Evolutionary conservation across 257 asterid genomes (phyloP).

Genomic region (Fraxinus cuspidata): DNA sequence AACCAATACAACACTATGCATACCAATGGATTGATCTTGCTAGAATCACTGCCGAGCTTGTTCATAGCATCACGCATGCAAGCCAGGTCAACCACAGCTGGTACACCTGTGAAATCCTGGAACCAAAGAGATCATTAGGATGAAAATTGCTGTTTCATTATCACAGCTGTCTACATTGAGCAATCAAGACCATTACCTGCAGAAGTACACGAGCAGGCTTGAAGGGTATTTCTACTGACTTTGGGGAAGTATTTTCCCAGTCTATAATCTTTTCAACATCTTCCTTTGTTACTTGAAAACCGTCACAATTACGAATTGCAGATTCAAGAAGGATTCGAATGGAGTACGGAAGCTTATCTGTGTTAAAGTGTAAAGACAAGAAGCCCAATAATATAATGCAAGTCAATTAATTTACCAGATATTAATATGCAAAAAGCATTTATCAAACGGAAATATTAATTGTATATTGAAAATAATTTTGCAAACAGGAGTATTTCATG

Average conservation of each 20-base stretch:
- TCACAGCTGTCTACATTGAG: background rate
- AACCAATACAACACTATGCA: conserved; percentile 12
- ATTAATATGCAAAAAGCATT: background rate
- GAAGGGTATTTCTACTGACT: conserved; percentile 89
- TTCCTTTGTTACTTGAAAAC: conserved; percentile 84
- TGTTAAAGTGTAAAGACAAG: conserved; percentile 16
- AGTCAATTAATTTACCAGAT: background rate
- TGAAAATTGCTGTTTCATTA: conserved; percentile 13
- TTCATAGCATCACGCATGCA: conserved; percentile 99
- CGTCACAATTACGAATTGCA: conserved; percentile 93
- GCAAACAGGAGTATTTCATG: background rate
- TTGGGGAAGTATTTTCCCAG: conserved; percentile 83
- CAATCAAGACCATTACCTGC: conserved; percentile 59
- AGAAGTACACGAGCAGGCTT: conserved; percentile 95
- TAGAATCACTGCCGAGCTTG: conserved; percentile 84
- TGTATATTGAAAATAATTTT: background rate
- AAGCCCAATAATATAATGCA: conserved; percentile 8
- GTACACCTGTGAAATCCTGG: conserved; percentile 96
- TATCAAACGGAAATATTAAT: background rate
- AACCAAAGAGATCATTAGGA: conserved; percentile 28
- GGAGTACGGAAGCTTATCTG: conserved; percentile 94
- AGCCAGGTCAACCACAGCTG: conserved; percentile 93
- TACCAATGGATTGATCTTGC: conserved; percentile 97
- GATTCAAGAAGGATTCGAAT: conserved; percentile 90
- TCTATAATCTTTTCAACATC: conserved; percentile 91